Evolutionary conservation across 129 eudicot genomes (phyloP).

Genomic region (Flaveria brownii): DNA sequence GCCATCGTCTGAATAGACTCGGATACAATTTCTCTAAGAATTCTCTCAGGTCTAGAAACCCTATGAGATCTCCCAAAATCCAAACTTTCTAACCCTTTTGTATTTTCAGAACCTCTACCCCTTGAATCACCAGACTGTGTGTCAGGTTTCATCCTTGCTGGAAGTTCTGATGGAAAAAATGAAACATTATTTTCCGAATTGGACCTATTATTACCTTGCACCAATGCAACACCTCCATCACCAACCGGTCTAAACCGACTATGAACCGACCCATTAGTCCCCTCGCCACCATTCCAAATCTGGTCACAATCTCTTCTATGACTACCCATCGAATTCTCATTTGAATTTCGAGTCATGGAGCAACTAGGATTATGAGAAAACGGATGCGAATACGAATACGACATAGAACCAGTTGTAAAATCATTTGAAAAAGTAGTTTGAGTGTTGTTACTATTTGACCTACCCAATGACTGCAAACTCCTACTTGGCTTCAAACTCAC

Average conservation of each 20-base stretch:
- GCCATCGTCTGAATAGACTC: slow-evolving; percentile 69
- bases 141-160: slow-evolving; percentile 71
- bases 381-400: slow-evolving; percentile 67
- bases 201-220: slow-evolving; percentile 47
- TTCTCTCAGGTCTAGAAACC: slow-evolving; percentile 69
- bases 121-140: slow-evolving; percentile 67
- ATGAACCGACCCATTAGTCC: slow-evolving; percentile 94
- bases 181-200: slow-evolving; percentile 57
- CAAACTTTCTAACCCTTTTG: slow-evolving; percentile 50
- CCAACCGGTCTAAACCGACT: slow-evolving; percentile 90
- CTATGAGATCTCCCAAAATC: slow-evolving; percentile 50
- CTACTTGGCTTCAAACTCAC: slow-evolving; percentile 38
- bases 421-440: slow-evolving; percentile 68
- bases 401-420: slow-evolving; percentile 66
- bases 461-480: slow-evolving; percentile 48
- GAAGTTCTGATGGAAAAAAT: slow-evolving; percentile 80
- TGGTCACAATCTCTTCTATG: slow-evolving; percentile 49
- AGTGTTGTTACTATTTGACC: slow-evolving; percentile 46
- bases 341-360: slow-evolving; percentile 74
- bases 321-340: slow-evolving; percentile 71
- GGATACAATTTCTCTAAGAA: slow-evolving; percentile 63
- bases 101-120: slow-evolving; percentile 55
- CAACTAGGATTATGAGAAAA: slow-evolving; percentile 87
- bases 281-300: slow-evolving; percentile 92
- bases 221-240: slow-evolving; percentile 68